Evolutionary conservation across 441 rosid species (phyloP).

Genomic region (Theobroma grandiflorum): DNA sequence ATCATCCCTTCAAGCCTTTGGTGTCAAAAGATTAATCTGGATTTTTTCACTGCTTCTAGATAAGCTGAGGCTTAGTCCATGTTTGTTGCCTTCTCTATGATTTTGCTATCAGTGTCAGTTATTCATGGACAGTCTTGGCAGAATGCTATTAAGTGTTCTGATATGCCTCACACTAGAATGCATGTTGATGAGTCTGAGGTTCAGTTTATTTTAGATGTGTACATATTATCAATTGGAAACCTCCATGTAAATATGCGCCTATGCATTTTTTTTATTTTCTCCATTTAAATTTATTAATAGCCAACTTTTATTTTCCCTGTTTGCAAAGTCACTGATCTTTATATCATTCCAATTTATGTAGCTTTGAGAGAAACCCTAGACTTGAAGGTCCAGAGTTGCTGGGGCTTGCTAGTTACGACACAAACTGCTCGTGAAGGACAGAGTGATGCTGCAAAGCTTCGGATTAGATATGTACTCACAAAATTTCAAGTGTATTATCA

Average conservation of each 20-base stretch:
- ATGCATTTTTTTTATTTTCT: background rate
- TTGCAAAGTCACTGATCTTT: slow-evolving; percentile 3
- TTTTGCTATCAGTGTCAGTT: background rate
- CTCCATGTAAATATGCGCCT: background rate
- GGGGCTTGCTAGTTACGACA: slow-evolving; percentile 93
- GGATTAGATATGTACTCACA: slow-evolving; percentile 24
- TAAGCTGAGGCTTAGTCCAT: background rate
- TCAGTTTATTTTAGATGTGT: background rate
- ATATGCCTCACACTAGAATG: background rate
- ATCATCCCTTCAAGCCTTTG: background rate
- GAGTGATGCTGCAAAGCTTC: background rate
- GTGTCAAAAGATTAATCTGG: background rate
- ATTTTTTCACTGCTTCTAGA: background rate
- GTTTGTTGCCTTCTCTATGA: background rate
- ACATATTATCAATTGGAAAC: background rate
- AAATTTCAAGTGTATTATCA: slow-evolving; percentile 24
- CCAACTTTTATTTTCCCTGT: background rate
- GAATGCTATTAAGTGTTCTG: background rate
- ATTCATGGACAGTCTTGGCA: background rate
- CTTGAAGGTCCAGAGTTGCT: slow-evolving; percentile 93
- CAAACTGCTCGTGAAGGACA: slow-evolving; percentile 71
- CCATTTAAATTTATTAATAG: background rate
- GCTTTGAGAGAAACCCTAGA: slow-evolving; percentile 92
- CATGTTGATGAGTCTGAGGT: background rate
- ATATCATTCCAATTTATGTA: slow-evolving; percentile 36